Conservation (phyloP, 2,329 filamentous ascomycete species). For the Aspergillus sojae region DNA sequence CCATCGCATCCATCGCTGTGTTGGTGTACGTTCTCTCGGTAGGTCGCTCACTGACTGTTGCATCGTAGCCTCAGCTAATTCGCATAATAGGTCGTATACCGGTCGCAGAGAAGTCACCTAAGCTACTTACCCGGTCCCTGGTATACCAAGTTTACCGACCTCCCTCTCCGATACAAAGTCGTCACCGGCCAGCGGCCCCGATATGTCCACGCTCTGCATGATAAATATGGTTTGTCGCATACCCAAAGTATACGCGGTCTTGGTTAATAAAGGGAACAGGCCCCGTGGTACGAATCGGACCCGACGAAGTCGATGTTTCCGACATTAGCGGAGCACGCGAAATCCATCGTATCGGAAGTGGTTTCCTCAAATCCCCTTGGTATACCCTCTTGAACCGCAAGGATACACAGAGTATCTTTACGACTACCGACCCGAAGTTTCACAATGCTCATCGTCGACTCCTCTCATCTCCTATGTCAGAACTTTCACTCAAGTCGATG, state of each 20-base stretch:
- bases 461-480: conserved; percentile 46
- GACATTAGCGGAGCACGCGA: conserved; percentile 35
- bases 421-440: conserved; percentile 41
- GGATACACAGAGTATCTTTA: conserved; percentile 43
- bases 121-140: conserved; percentile 13
- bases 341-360: conserved; percentile 38
- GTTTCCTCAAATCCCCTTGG: conserved; percentile 37
- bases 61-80: background rate
- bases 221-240: conserved; percentile 15
- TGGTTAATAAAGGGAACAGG: conserved; percentile 18
- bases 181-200: conserved; percentile 11
- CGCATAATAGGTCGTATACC: background rate
- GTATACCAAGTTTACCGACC: conserved; percentile 15
- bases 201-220: conserved; percentile 21
- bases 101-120: background rate
- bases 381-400: conserved; percentile 30
- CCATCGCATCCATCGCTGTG: background rate
- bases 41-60: background rate
- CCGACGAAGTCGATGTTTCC: conserved; percentile 39
- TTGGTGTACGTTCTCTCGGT: conserved; percentile 1
- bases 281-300: conserved; percentile 32
- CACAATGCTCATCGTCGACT: conserved; percentile 34
- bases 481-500: conserved; percentile 40
- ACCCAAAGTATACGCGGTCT: background rate
- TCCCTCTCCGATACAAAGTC: conserved; percentile 11